Conservation (phyloP, 2,329 filamentous ascomycete genomes). For the Microdochium nivale region DNA sequence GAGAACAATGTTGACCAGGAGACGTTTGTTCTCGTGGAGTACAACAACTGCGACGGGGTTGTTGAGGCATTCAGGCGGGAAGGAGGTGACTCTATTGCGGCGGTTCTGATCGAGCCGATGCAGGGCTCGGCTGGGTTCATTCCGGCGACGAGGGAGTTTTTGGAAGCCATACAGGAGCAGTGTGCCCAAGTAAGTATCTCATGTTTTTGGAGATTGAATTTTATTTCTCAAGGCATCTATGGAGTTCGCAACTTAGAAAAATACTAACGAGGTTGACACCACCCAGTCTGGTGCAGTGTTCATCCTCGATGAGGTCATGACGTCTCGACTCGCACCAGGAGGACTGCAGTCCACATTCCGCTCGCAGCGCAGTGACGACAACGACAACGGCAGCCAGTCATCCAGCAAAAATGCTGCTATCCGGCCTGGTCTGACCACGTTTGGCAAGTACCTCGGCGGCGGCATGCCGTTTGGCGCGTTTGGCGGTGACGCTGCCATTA, state of each 20-base stretch:
- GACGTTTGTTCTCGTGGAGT: slow-evolving; percentile 38
- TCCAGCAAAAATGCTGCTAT: not conserved
- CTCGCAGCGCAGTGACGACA: not conserved
- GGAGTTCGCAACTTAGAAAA: too few species aligned
- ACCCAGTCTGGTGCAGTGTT: slow-evolving; percentile 29
- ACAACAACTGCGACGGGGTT: slow-evolving; percentile 35
- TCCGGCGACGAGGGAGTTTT: slow-evolving; percentile 19
- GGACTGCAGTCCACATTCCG: slow-evolving; percentile 18
- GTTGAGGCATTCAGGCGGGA: slow-evolving; percentile 20
- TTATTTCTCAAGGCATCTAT: too few species aligned
- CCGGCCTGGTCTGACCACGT: slow-evolving; percentile 27
- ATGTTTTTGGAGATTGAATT: slow-evolving; percentile 31
- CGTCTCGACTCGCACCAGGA: slow-evolving; percentile 31
- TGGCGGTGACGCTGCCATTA: slow-evolving; percentile 41
- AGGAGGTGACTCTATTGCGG: slow-evolving; percentile 27
- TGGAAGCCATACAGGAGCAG: not conserved
- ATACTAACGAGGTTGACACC: too few species aligned
- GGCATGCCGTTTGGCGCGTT: slow-evolving; percentile 52
- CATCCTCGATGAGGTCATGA: slow-evolving; percentile 49
- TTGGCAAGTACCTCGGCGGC: slow-evolving; percentile 53
- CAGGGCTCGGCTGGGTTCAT: slow-evolving; percentile 39
- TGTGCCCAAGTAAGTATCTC: not conserved
- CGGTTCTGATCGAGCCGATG: slow-evolving; percentile 43
- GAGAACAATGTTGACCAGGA: slow-evolving; percentile 26
- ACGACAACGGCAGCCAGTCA: too few species aligned